Base-by-base conservation (phyloP, 2,329 filamentous ascomycete genomes). In the Fusarium illudens region DNA sequence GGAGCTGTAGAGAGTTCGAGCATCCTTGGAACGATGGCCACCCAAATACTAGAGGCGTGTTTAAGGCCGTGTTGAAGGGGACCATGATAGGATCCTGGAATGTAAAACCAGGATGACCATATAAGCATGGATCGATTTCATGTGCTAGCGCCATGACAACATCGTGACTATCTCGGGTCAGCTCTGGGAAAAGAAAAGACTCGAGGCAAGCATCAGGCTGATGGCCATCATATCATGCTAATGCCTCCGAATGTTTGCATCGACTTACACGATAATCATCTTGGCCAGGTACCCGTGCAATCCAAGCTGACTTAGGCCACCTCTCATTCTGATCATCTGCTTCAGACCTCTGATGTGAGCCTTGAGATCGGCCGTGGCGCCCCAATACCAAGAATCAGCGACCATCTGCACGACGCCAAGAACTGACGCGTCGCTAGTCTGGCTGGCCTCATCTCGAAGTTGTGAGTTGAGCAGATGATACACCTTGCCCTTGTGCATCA, bases 341-440 rank as follows among this genome's bases (percentile, higher is more conserved):
- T 79, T 77, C 15, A 87, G 76, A 0, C 84, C 84, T 7, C 71
- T 73, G 61, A 86, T 78, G 54, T 86, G 84, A 1, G 80, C 79
- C 22, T 79, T 76, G 11, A 86, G 75, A 61, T 83, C 81, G 34
- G 77, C 71, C 0, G 78, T 80, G 25, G 80, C 80, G 6, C 84
- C 83, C 83, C 84, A 86, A 68, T 85, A 86, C 84, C 85, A 87
- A 60, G 85, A 84, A 46, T 84, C 80, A 22, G 84, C 73, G 20
- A 84, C 79, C 62, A 86, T 78, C 69, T 86, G 84, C 1, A 82
- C 74, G 6, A 85, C 82, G 4, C 79, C 83, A 6, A 84, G 79
- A 36, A 86, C 80, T 4, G 81, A 79, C 30, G 81, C 79, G 64
- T 86, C 84, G 54, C 76, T 81, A 1, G 80, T 79, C n/a, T 78